Evolutionary conservation across 768 basidiomycete species (phyloP).

Genomic region (Kwoniella dendrophila): DNA sequence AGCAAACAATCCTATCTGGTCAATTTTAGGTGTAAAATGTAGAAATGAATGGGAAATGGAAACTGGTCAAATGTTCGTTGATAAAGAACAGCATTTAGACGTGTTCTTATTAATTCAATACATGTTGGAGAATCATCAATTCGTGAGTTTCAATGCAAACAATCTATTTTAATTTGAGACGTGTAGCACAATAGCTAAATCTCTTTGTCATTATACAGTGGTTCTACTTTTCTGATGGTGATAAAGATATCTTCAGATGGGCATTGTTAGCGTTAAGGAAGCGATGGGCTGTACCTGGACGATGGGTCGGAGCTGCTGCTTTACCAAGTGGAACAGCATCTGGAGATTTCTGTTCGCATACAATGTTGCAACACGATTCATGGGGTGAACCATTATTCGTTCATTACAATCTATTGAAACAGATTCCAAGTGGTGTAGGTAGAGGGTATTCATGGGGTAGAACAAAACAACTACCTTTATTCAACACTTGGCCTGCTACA

Average conservation of each 20-base stretch:
- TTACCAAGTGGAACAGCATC: constrained; percentile 51
- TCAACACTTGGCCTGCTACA: constrained; percentile 44
- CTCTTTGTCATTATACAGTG: constrained; percentile 42
- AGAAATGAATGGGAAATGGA: constrained; percentile 60
- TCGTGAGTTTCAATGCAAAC: constrained; percentile 34
- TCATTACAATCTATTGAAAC: constrained; percentile 59
- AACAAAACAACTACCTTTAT: constrained; percentile 49
- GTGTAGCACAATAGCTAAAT: neutral
- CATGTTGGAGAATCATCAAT: constrained; percentile 55
- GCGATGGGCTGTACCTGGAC: constrained; percentile 59
- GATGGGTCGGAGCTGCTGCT: constrained; percentile 57
- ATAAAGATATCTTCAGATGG: constrained; percentile 57
- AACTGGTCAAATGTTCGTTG: constrained; percentile 59
- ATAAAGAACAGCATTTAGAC: constrained; percentile 58
- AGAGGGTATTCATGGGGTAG: constrained; percentile 50
- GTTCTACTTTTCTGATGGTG: constrained; percentile 59
- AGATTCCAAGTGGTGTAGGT: constrained; percentile 53
- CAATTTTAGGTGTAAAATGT: constrained; percentile 58
- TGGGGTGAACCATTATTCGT: constrained; percentile 53
- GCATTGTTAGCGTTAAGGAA: constrained; percentile 58
- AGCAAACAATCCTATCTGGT: constrained; percentile 56
- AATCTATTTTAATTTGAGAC: neutral
- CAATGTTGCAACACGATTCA: constrained; percentile 56
- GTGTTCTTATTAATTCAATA: constrained; percentile 51
- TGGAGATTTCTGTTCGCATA: constrained; percentile 36